Percentiles rank a stretch among this genome's conserved stretches.
Evolutionary conservation across 225 moss, liverwort and hornwort species (phyloP).

Genomic region (Straminergon stramineum): DNA sequence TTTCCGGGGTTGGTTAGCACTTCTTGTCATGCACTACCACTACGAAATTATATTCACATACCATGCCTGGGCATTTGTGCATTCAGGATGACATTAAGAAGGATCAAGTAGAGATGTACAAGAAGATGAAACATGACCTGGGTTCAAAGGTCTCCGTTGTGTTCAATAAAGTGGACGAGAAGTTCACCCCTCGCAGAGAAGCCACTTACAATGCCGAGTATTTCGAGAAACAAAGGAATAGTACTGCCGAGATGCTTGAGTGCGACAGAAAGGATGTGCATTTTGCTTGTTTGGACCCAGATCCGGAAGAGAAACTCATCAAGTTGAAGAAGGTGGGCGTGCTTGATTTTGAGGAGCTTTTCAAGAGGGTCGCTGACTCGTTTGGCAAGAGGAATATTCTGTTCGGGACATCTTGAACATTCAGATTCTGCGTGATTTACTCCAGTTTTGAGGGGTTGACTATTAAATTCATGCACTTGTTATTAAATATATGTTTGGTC

Average conservation of each 20-base stretch:
- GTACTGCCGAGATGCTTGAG: background rate
- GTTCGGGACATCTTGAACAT: background rate
- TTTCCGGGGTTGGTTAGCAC: background rate
- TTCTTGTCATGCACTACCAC: background rate
- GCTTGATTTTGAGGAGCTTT: background rate
- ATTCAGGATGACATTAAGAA: background rate
- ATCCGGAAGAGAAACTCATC: background rate
- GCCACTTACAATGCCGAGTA: background rate
- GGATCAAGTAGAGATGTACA: background rate
- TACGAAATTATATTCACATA: background rate
- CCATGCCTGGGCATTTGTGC: background rate
- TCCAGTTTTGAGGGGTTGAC: background rate
- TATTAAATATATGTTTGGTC: background rate
- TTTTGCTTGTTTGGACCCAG: background rate
- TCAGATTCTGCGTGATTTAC: background rate
- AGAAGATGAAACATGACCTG: background rate
- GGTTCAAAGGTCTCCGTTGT: background rate
- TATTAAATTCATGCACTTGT: background rate
- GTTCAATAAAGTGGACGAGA: constrained; percentile 4
- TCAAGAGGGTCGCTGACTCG: background rate
- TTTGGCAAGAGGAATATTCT: background rate
- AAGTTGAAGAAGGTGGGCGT: background rate
- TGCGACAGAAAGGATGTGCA: background rate
- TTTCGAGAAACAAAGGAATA: background rate
- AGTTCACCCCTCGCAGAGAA: background rate